These are phyloP conservation scores for Acidiella bohemica DNA, from an alignment of 495 filamentous ascomycete genomes.

Conservation along the genomic window DNA sequence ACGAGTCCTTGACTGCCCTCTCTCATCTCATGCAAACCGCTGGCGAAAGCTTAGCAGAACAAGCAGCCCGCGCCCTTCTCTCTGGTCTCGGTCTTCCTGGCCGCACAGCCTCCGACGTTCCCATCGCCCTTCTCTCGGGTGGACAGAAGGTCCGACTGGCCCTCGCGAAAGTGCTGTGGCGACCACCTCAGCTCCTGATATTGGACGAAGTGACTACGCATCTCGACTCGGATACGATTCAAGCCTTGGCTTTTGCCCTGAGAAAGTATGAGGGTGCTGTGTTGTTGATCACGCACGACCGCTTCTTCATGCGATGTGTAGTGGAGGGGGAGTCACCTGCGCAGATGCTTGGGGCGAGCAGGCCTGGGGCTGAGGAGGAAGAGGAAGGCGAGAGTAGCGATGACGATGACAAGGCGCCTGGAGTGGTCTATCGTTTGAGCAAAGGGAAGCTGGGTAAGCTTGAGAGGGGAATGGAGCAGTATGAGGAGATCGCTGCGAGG, in stretches of 20 bases:
- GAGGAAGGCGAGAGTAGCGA: not conserved
- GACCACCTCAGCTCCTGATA: slow-evolving; percentile 55
- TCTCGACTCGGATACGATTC: slow-evolving; percentile 64
- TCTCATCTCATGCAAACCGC: slow-evolving; percentile 39
- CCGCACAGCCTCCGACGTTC: slow-evolving; percentile 52
- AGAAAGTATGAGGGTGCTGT: slow-evolving; percentile 55
- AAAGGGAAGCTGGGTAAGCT: slow-evolving; percentile 26
- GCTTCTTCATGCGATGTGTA: slow-evolving; percentile 35
- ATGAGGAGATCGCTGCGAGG: slow-evolving; percentile 24
- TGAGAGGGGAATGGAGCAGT: slow-evolving; percentile 26
- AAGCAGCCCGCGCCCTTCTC: slow-evolving; percentile 47
- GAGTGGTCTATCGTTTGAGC: slow-evolving; percentile 23
- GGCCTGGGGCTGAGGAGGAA: not conserved
- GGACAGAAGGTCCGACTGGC: slow-evolving; percentile 69
- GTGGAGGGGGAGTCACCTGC: slow-evolving; percentile 5
- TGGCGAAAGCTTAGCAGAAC: slow-evolving; percentile 42
- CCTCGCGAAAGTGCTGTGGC: slow-evolving; percentile 53
- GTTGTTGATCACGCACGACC: slow-evolving; percentile 61
- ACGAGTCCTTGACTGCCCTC: slow-evolving; percentile 47
- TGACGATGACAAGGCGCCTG: slow-evolving; percentile 5
- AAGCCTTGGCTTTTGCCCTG: slow-evolving; percentile 51
- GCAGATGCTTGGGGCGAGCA: no score
- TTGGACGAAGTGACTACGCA: slow-evolving; percentile 82
- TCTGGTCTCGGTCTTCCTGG: slow-evolving; percentile 53
- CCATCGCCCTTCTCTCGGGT: slow-evolving; percentile 53